These are phyloP conservation scores for Coprinopsis marcescibilis DNA, from an alignment of 768 basidiomycete genomes.

Conservation along the genomic window DNA sequence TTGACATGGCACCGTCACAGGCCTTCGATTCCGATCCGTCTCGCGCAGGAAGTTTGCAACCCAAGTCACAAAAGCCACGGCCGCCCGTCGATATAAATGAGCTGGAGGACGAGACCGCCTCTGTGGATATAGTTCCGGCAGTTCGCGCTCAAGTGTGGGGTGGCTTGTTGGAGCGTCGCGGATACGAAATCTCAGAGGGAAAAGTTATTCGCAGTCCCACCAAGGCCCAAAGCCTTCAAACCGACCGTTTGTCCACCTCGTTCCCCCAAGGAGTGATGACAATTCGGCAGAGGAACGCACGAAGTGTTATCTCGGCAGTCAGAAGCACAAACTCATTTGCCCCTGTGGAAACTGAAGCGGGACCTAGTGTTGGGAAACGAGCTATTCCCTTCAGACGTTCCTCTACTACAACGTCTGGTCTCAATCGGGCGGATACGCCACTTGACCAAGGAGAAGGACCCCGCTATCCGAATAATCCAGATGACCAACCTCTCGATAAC, in stretches of 20 bases:
- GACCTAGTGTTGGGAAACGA: slow-evolving; percentile 20
- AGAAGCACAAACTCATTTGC: slow-evolving; percentile 63
- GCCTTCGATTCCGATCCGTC: background rate
- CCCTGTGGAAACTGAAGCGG: slow-evolving; percentile 23
- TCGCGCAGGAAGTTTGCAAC: slow-evolving; percentile 11
- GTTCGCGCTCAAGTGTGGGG: slow-evolving; percentile 68
- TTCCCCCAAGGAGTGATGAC: too few relatives aligned
- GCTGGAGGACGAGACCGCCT: slow-evolving; percentile 48
- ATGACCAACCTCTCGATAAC: slow-evolving; percentile 3
- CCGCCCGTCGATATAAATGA: slow-evolving; percentile 9
- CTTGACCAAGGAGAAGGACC: background rate
- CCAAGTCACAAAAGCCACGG: slow-evolving; percentile 3
- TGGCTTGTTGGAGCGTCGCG: slow-evolving; percentile 59
- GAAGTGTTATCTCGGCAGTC: slow-evolving; percentile 53
- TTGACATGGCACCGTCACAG: slow-evolving; percentile 20
- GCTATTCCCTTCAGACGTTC: slow-evolving; percentile 40
- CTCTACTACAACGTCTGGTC: slow-evolving; percentile 20
- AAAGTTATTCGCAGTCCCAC: slow-evolving; percentile 58
- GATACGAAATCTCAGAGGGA: slow-evolving; percentile 55
- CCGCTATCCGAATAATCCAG: background rate
- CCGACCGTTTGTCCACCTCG: too few relatives aligned
- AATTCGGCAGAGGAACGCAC: slow-evolving; percentile 10
- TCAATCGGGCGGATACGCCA: background rate
- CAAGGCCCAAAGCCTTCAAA: slow-evolving; percentile 37
- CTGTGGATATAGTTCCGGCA: slow-evolving; percentile 52